Evolutionary conservation across 2,329 filamentous ascomycete species (phyloP), one percentile per base, ranked within the genome.

Genomic region (Aspergillus ochraceoroseus): DNA sequence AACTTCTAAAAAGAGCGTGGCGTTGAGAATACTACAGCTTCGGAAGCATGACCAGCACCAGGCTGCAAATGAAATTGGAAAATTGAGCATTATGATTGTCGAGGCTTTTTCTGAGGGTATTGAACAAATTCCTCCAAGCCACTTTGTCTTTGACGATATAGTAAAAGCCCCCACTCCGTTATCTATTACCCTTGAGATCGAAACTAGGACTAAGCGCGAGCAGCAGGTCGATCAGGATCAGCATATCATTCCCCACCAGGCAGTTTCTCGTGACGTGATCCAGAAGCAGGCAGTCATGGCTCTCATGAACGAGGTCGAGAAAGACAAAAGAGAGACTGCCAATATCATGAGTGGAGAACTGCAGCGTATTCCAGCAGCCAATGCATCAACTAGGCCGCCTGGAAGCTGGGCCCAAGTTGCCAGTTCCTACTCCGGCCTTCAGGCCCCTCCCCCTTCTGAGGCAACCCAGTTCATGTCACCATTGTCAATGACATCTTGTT

Each of bases 51-150:
- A 54, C 17, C 54, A 57, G 48, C 49, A 56, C 31, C 47, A 56
- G 12, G 49, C 56, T 32, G 61, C 63, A 19, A 65, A 67, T 45
- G 53, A 56, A 19, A 57, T 66, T 32, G 61, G 59, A 29, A 61
- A 59, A 28, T 48, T 59, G 36, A 57, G 57, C 41, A 49, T 62
- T 32, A 50, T 54, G 39, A 60, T 66, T 20, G 51, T 62, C 11
- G 51, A 54, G 22, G 55, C 53, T 31, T 65, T 65, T 47, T 58
- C 56, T 9, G 52, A 61, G 13, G 57, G 52, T 20, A 48, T 59
- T 7, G 46, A 54, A 9, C 43, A 57, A 31, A 46, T 61, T 14
- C 41, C 47, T 6, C 32, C 44, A 9, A 33, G 39, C 5, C 46
- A 54, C 2, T 51, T 52, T 42, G 28, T 44, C 13, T 39, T 59